phyloP scores from a whole-genome alignment of 129 eudicot species.

The Arctium minus region DNA sequence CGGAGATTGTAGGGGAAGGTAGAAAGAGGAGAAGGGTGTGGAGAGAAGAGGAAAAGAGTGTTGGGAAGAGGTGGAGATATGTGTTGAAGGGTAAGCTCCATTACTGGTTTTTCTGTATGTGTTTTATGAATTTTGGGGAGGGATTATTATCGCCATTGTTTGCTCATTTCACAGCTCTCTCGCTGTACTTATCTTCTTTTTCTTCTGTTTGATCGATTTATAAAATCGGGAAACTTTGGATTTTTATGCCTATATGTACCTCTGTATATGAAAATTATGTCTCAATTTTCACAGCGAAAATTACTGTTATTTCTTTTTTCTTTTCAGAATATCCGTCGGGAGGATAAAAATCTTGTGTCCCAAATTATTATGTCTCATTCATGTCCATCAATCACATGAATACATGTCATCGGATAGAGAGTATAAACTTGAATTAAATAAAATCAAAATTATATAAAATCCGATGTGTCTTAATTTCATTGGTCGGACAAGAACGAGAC shows the following conservation, averaged over 20 bases:
- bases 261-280: neutral
- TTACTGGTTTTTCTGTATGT: neutral
- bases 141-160: slow-evolving; percentile 18
- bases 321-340: too few species aligned
- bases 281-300: too few species aligned
- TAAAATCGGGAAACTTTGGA: neutral
- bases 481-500: too few species aligned
- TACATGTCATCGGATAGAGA: too few species aligned
- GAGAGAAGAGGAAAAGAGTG: slow-evolving; percentile 7
- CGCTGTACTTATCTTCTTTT: slow-evolving; percentile 28
- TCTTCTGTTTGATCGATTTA: neutral
- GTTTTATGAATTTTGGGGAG: slow-evolving; percentile 1
- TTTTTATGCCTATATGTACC: neutral
- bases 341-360: too few species aligned
- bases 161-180: neutral
- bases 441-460: too few species aligned
- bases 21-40: slow-evolving; percentile 5
- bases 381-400: too few species aligned
- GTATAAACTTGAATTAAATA: too few species aligned
- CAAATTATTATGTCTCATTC: too few species aligned
- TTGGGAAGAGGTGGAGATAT: slow-evolving; percentile 9
- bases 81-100: slow-evolving; percentile 30
- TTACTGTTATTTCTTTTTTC: too few species aligned
- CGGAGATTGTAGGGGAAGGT: slow-evolving; percentile 30
- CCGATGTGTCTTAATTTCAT: too few species aligned